Evolutionary conservation across 495 filamentous ascomycete species (phyloP).

Genomic region (Podospora pseudoanserina): DNA sequence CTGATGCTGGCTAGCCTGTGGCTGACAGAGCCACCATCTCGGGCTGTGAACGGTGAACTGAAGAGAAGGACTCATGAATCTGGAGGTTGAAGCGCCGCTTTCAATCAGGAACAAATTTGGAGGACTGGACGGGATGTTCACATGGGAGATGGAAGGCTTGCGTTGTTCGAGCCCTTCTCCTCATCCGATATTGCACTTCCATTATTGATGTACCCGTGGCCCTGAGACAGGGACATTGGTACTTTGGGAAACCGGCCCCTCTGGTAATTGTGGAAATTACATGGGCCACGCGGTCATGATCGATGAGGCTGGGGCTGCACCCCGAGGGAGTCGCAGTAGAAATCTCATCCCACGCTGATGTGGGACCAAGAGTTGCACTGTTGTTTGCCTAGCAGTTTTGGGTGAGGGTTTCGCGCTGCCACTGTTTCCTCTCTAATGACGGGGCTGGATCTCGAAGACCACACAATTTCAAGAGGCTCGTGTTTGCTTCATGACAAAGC

Average conservation of each 20-base stretch:
- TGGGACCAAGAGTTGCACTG: neutral
- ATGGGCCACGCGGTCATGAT: conserved; percentile 20
- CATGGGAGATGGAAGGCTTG: conserved; percentile 26
- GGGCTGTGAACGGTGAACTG: neutral
- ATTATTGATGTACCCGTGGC: conserved; percentile 30
- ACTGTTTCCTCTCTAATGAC: neutral
- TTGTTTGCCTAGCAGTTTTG: neutral
- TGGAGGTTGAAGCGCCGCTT: neutral
- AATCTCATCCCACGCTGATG: neutral
- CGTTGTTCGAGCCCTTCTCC: conserved; percentile 20
- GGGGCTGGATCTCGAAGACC: neutral
- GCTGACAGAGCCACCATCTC: neutral
- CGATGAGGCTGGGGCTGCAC: neutral
- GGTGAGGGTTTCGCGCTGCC: neutral
- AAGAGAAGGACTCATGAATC: neutral
- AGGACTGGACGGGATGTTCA: conserved; percentile 8
- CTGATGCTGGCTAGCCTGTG: neutral
- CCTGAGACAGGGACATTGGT: conserved; percentile 25
- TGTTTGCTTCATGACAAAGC: neutral
- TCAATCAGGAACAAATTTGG: neutral
- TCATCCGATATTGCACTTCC: conserved; percentile 29
- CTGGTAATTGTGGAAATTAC: conserved; percentile 25
- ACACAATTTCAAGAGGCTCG: neutral
- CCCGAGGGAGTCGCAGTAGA: neutral
- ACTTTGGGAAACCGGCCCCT: conserved; percentile 14